phyloP scores from a whole-genome alignment of 139 green algal species.

The Auxenochlorella pyrenoidosa region DNA sequence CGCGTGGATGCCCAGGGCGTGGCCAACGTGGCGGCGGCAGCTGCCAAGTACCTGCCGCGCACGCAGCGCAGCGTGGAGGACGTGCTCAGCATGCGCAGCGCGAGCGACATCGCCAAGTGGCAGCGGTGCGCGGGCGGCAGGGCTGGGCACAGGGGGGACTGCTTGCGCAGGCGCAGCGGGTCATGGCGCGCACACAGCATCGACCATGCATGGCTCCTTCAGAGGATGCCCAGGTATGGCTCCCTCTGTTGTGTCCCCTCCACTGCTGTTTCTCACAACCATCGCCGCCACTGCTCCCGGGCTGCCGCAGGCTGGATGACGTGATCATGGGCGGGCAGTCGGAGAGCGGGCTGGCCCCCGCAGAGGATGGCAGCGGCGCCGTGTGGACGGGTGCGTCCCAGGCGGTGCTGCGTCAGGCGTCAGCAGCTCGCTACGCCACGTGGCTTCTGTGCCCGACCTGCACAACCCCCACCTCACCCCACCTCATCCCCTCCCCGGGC shows the following conservation, averaged over 20 bases:
- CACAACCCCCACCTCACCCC: too few relatives aligned
- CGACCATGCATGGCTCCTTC: too few relatives aligned
- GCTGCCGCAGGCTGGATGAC: conserved; percentile 44
- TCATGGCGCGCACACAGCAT: too few relatives aligned
- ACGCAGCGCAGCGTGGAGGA: neutral
- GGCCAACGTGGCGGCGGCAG: conserved; percentile 51
- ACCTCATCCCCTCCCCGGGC: too few relatives aligned
- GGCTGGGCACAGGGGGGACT: neutral
- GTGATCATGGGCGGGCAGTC: conserved; percentile 68
- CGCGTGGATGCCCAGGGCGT: conserved; percentile 76
- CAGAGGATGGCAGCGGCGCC: conserved; percentile 60
- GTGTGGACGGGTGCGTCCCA: conserved; percentile 66
- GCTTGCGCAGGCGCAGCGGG: neutral
- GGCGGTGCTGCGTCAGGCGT: neutral
- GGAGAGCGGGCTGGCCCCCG: conserved; percentile 52
- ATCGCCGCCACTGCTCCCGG: neutral
- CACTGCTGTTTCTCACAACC: neutral
- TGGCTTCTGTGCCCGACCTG: too few relatives aligned
- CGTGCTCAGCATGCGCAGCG: conserved; percentile 68
- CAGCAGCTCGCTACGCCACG: neutral
- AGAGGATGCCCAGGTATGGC: too few relatives aligned
- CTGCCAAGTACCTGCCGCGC: conserved; percentile 32
- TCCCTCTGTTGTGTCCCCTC: too few relatives aligned
- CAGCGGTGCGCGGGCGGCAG: conserved; percentile 1
- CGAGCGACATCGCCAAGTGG: conserved; percentile 64